phyloP scores from a whole-genome alignment of 2,329 filamentous ascomycete genomes.

The Calonectria naviculata region DNA sequence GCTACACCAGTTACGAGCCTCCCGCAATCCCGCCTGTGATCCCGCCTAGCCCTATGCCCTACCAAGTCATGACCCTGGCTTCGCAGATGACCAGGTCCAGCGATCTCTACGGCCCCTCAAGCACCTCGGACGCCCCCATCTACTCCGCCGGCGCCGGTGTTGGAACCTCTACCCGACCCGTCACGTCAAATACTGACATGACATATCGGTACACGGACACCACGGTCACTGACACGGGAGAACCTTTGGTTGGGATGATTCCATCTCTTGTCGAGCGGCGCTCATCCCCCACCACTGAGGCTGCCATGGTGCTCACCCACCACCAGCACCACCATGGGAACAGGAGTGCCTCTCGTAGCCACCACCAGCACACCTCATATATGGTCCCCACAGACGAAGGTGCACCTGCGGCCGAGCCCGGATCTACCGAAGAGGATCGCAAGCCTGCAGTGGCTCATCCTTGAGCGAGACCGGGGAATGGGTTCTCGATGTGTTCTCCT shows the following conservation, averaged over 20 bases:
- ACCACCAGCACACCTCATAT: conserved; percentile 27
- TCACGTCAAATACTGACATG: conserved; percentile 32
- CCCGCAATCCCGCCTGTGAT: conserved; percentile 26
- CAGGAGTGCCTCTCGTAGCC: conserved; percentile 9
- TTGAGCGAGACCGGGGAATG: conserved; percentile 21
- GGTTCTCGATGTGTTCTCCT: neutral
- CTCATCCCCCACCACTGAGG: conserved; percentile 13
- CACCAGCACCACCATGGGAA: neutral
- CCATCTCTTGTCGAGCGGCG: neutral
- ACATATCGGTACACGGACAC: conserved; percentile 47
- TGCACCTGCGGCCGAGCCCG: neutral
- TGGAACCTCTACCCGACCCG: conserved; percentile 18
- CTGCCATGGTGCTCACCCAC: conserved; percentile 24
- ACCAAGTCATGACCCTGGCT: conserved; percentile 28
- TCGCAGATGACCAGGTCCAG: conserved; percentile 29
- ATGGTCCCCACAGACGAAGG: conserved; percentile 29
- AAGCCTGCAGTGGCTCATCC: conserved; percentile 31
- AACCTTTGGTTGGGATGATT: conserved; percentile 12
- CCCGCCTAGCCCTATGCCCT: conserved; percentile 24
- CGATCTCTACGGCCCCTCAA: conserved; percentile 33
- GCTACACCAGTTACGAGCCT: conserved; percentile 40
- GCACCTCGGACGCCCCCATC: conserved; percentile 24
- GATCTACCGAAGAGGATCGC: conserved; percentile 24
- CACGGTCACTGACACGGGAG: conserved; percentile 30
- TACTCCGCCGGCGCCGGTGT: conserved; percentile 7